A percentile compares a stretch with the other conserved stretches of the same genome.
These are phyloP conservation scores for Clavariopsis aquatica DNA, from an alignment of 495 filamentous ascomycete species.

Conservation along the genomic window DNA sequence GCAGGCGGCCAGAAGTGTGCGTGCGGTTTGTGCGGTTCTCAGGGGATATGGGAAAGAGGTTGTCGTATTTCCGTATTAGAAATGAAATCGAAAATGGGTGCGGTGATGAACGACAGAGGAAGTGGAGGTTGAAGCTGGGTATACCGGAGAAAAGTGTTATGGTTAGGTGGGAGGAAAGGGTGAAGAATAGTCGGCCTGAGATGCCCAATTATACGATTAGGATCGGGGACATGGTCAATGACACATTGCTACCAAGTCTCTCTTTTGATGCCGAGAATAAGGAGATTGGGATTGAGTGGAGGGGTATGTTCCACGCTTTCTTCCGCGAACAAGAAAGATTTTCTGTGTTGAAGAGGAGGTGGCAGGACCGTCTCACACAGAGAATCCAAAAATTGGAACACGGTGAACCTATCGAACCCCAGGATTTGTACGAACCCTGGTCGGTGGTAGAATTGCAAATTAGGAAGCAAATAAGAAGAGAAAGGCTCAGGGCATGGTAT, in stretches of 20 bases:
- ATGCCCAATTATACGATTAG: conserved; percentile 27
- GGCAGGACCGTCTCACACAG: background rate
- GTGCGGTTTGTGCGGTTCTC: conserved; percentile 12
- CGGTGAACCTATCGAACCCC: background rate
- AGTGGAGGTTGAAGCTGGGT: background rate
- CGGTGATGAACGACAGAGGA: background rate
- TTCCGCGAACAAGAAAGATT: conserved; percentile 23
- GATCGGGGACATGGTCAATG: conserved; percentile 26
- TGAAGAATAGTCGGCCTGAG: conserved; percentile 9
- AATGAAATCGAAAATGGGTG: background rate
- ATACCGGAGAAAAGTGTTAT: background rate
- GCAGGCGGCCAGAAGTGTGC: conserved; percentile 15
- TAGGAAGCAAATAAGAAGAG: conserved; percentile 21
- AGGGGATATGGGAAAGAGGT: background rate
- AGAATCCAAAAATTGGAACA: background rate
- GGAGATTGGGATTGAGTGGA: conserved; percentile 25
- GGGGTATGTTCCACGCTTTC: conserved; percentile 26
- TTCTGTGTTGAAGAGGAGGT: background rate
- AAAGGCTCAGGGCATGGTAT: conserved; percentile 21
- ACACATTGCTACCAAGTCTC: conserved; percentile 22
- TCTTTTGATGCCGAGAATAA: background rate
- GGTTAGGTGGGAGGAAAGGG: conserved; percentile 20
- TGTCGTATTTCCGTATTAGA: conserved; percentile 14
- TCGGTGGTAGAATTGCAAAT: background rate
- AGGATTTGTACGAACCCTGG: conserved; percentile 4